Base-by-base conservation (phyloP, 495 filamentous ascomycete genomes). In the Cercophora scortea region DNA sequence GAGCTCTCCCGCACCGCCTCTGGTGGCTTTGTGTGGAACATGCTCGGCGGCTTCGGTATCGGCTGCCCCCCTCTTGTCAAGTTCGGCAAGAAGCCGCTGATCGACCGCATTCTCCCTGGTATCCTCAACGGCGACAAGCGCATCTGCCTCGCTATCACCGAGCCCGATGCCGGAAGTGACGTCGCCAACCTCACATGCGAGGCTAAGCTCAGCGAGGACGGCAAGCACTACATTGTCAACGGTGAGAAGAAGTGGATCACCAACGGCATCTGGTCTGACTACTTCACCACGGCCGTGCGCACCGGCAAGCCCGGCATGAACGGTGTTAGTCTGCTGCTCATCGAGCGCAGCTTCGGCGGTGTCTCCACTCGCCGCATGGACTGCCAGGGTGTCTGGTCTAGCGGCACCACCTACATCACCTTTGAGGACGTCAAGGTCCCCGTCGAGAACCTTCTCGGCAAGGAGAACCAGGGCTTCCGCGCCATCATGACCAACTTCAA, bases 191-290 rank as follows among this genome's bases (percentile, higher is more conserved):
- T 98, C 39, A 91, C 84, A 19, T 96, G 92, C 66, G 90, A 96
- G 76, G 93, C 93, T 32, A 95, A 94, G 74, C 85, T 95, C 42
- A 84, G 78, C 48, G 82, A 89, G 59, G 92, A 96, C 64, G 93
- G 93, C 63, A 98, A 96, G 78, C 89, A 96, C 70, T 98, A 94
- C 70, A 96, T 98, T 54, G 93, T 98, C 70, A 98, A 97, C 65
- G 93, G 93, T 41, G 93, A 96, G 80, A 97, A 98, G 84, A 98
- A 98, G 71, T 97, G 93, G 93, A 98, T 98, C 70, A 96, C 92
- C 63, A 97, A 98, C 75, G 93, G 93, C 61, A 80, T 96, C 55
- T 96, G 88, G 87, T 80, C 77, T 51, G 93, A 98, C 67, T 98
- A 96, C 73, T 98, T 98, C 77, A 97, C 93, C 49, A 89, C 86